A percentile compares a stretch with the other conserved stretches of the same genome.
These are phyloP conservation scores for Xylaria sp. DNA, from an alignment of 2,329 filamentous ascomycete genomes.

Conservation along the genomic window DNA sequence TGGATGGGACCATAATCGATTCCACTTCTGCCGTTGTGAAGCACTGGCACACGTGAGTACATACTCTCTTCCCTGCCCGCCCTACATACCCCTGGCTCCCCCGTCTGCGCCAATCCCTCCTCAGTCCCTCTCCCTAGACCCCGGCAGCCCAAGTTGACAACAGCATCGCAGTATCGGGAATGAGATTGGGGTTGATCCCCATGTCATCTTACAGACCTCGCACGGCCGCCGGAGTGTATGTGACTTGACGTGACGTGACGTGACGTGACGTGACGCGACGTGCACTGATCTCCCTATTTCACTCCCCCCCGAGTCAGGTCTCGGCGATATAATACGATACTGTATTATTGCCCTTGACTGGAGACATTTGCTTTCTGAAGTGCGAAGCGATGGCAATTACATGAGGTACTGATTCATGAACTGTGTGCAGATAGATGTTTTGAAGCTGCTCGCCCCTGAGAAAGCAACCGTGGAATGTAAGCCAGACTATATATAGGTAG, in stretches of 20 bases:
- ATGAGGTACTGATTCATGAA: constrained; percentile 15
- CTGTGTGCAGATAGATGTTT: constrained; percentile 74
- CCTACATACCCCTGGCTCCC: neutral
- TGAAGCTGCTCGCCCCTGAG: constrained; percentile 81
- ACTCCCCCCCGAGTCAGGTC: constrained; percentile 16
- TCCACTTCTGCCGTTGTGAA: constrained; percentile 81
- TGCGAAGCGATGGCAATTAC: neutral
- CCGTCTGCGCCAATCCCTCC: neutral
- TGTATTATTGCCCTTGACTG: constrained; percentile 2
- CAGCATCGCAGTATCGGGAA: constrained; percentile 71
- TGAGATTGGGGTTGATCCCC: constrained; percentile 86
- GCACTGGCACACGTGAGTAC: constrained; percentile 75
- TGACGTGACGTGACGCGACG: neutral
- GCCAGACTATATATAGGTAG: constrained; percentile 49
- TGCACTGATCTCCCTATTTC: neutral
- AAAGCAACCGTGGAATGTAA: constrained; percentile 94
- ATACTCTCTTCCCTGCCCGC: constrained; percentile 8
- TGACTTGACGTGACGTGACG: neutral
- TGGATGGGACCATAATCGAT: constrained; percentile 87
- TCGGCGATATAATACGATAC: constrained; percentile 20
- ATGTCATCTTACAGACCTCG: constrained; percentile 86
- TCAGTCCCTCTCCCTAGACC: neutral
- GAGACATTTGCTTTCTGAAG: constrained; percentile 1
- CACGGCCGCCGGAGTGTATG: constrained; percentile 80
- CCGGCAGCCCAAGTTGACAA: constrained; percentile 11